Percentiles rank a stretch among this genome's conserved stretches.
Conservation (phyloP, 345 rosid species). For the Hibiscus trionum region DNA sequence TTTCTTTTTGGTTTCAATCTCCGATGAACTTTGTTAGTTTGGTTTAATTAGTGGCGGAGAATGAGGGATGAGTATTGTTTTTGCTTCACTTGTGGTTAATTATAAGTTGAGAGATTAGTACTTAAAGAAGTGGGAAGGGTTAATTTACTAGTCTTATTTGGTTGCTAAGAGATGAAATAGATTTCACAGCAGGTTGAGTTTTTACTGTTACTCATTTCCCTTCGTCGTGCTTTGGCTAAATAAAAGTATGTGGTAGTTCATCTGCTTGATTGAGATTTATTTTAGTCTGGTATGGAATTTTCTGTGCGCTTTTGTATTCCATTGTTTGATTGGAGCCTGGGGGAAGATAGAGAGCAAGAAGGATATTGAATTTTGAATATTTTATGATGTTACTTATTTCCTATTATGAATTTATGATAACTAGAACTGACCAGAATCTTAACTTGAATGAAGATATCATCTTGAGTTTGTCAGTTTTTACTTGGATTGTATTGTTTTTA, state of each 20-base stretch:
- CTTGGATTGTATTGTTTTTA: background rate
- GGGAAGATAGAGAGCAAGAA: background rate
- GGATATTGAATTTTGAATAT: conserved; percentile 1
- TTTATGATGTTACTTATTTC: background rate
- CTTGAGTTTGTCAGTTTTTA: background rate
- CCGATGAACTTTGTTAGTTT: conserved; percentile 4
- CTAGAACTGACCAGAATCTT: background rate
- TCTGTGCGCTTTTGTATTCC: background rate
- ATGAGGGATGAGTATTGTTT: conserved; percentile 7
- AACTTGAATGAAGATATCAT: background rate
- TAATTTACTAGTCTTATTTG: background rate
- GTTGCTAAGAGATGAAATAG: background rate
- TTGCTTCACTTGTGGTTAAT: background rate
- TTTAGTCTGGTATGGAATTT: no score
- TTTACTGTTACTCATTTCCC: background rate
- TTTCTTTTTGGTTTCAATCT: background rate
- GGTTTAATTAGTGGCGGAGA: background rate
- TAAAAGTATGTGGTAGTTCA: background rate
- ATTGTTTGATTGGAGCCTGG: background rate
- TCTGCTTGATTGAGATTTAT: background rate
- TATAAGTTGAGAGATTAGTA: background rate
- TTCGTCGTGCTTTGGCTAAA: background rate
- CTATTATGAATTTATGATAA: background rate
- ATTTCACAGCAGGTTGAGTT: background rate
- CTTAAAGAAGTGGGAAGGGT: background rate